Evolutionary conservation across 75 land plant genomes (phyloP), one percentile per base, ranked within the genome.

Genomic region (Pseudotsuga menziesii): DNA sequence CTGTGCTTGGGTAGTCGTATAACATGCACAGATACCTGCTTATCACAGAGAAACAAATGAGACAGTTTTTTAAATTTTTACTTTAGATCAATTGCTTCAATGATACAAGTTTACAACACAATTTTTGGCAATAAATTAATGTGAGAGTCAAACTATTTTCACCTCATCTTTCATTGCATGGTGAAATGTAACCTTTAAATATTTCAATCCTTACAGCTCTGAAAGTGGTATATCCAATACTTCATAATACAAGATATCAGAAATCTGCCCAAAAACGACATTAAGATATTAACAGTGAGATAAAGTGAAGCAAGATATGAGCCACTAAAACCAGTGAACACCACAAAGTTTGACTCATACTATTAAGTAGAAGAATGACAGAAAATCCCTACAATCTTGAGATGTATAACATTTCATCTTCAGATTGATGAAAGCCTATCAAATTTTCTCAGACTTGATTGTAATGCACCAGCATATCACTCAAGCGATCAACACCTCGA

Each of bases 1-100:
- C 87, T 82, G 32, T 85, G 85, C 61, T 85, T 85, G 0, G 87
- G 87, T 44, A 85, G 77, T 74, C 87, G 74, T 64, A 85, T 78
- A 62, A 79, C 83, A 56, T 85, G 86, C 36, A 80, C 87, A 39
- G 87, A 82, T 32, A 93, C 90, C 99, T 97, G 23, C 55, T 36
- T 15, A 27, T 35, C 74, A 71, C 35, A 70, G 20, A 78, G 26
- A 71, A 83, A 77, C 19, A 74, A 60, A 20, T 16, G 32, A 23
- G 63, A 14, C 15, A 3, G 25, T 3, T 2, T 27, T 63, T n/a
- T n/a, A n/a, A n/a, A n/a, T n/a, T n/a, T n/a, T 26, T 69, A 41
- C 25, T 54, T 23, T 4, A 17, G 16, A 4, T 56, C 17, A 1
- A 9, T 5, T 11, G 57, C 27, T 29, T 44, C 23, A 61, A 23